Conservation (phyloP, 1,139 yeast genomes). For the Pichia sp. region DNA sequence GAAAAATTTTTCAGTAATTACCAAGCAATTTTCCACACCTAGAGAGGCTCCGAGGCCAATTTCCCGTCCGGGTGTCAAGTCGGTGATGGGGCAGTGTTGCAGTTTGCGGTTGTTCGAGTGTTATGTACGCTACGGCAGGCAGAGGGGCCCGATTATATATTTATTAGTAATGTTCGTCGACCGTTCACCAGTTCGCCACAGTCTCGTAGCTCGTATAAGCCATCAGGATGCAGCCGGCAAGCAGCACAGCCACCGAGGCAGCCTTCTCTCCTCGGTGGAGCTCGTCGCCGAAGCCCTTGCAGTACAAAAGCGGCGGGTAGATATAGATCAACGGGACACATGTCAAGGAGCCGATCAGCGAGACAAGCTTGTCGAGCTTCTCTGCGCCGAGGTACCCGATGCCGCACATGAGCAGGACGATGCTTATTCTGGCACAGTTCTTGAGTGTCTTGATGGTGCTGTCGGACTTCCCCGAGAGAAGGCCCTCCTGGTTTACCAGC, state of each 20-base stretch:
- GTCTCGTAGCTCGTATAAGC: conserved; percentile 57
- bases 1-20: neutral
- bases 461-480: conserved; percentile 64
- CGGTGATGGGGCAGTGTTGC: no score
- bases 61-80: no score
- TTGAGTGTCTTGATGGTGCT: conserved; percentile 75
- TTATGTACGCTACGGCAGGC: no score
- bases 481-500: conserved; percentile 27
- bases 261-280: conserved; percentile 20
- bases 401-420: conserved; percentile 66
- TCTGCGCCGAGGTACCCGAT: conserved; percentile 68
- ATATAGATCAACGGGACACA: conserved; percentile 93
- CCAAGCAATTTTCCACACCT: no score
- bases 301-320: conserved; percentile 86
- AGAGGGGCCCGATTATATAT: no score
- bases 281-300: conserved; percentile 36
- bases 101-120: no score
- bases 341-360: conserved; percentile 90
- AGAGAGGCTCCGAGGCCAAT: no score
- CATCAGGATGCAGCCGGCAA: conserved; percentile 50
- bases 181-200: conserved; percentile 33
- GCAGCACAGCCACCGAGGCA: conserved; percentile 38
- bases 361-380: conserved; percentile 82
- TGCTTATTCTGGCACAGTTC: conserved; percentile 60
- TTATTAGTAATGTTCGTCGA: no score